Evolutionary conservation across 164 flowering plant genomes (phyloP), one percentile per base, ranked within the genome.

Genomic region (Stephania cephalantha): DNA sequence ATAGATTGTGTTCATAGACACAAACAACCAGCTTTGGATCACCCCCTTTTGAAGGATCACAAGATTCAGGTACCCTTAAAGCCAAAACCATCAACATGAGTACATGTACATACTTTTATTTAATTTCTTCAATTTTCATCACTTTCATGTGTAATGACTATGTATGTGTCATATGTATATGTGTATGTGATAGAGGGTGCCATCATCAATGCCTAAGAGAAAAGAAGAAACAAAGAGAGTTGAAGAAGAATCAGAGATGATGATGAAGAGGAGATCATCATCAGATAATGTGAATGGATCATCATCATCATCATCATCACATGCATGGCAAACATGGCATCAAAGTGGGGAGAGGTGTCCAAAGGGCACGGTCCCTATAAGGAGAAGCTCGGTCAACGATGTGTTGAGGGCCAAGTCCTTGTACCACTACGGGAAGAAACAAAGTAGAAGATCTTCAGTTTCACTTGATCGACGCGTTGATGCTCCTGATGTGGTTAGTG

Each of bases 21-120:
- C 85, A 88, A 82, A 66, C 99, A 95, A 72, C 97, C 96, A 45
- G 97, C 98, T 81, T 86, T 95, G n/a, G 97, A 95, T 84, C 97
- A 95, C 74, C 99, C 99, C 7, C 95, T 93, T 50, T 77, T 95
- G 30, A 90, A 88, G 87, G 90, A 87, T 79, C 99, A 95, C 86
- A 88, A 85, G 89, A 90, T 95, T 74, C 99, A 95, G 95, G 99
- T 95, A 84, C 18, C 35, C 10, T 61, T 9, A 63, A 6, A 70
- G 42, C 67, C 15, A 45, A 66, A 25, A 25, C 2, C 50, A 35
- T 35, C 42, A 35, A 35, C 25, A 25, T 25, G 6, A 48, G 53
- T 8, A 8, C 13, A 48, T 48, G 53, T 48, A 48, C 53, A 48
- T 61, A 61, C 20, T 61, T 25, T 61, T 61, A n/a, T 18, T 61